Conservation (phyloP, 192 early-diverging fungal species). For the Coemansia sp. region DNA sequence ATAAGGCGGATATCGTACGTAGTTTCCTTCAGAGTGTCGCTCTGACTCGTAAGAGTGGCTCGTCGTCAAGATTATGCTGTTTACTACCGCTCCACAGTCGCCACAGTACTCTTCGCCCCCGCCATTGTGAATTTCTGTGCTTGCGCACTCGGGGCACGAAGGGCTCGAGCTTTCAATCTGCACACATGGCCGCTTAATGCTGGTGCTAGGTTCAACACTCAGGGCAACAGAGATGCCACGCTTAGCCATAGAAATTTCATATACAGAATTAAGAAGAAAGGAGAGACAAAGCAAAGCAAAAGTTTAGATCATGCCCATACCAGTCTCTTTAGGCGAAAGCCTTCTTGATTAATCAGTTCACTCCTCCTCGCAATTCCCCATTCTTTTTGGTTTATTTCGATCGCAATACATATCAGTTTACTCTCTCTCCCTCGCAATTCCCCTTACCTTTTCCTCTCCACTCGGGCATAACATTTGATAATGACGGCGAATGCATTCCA, state of each 20-base stretch:
- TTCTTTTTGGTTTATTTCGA: too few relatives aligned
- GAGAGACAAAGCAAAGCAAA: not conserved
- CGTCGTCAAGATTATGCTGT: constrained; percentile 10
- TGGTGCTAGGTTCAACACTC: not conserved
- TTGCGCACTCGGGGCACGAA: not conserved
- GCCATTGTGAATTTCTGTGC: not conserved
- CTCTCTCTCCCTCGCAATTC: too few relatives aligned
- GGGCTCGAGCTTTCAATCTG: not conserved
- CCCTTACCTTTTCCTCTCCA: too few relatives aligned
- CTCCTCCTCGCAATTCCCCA: too few relatives aligned
- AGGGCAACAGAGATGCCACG: constrained; percentile 3
- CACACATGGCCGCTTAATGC: not conserved
- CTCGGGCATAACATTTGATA: not conserved
- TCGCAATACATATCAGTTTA: too few relatives aligned
- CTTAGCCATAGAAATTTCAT: not conserved
- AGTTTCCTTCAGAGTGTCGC: not conserved
- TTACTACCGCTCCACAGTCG: constrained; percentile 30
- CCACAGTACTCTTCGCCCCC: constrained; percentile 34
- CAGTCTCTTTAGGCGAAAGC: too few relatives aligned
- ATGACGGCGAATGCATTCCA: constrained; percentile 9
- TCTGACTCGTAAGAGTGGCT: constrained; percentile 14
- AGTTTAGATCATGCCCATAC: not conserved
- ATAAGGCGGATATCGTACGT: not conserved
- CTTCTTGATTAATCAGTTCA: too few relatives aligned
- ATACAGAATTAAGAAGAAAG: not conserved